Evolutionary conservation across 805 yeast species (phyloP), one percentile per base, ranked within the genome.

Genomic region (Ogataea chonburiensis): DNA sequence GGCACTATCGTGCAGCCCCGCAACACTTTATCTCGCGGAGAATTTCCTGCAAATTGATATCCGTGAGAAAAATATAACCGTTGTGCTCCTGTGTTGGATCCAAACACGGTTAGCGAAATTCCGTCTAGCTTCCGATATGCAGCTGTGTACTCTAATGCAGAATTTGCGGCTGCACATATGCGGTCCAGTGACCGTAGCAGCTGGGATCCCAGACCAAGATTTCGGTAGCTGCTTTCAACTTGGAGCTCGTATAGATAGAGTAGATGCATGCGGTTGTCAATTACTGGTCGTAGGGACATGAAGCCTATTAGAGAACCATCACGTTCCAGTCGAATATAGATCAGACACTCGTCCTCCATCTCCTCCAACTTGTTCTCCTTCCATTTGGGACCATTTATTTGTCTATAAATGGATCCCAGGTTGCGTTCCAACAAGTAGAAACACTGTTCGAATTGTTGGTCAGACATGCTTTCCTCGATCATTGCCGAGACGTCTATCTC

Each of bases 241-340:
- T 79, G 85, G 23, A 79, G 71, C 49, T 79, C 85, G 45, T 75
- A 79, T 7, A 79, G 58, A 45, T 77, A 79, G 7, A 78, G 38
- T 11, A 68, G 70, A 31, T 62, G 53, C 6, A 49, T 42, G 7
- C 55, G 67, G 18, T 61, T 58, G 32, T 73, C 77, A 7, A 43
- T 21, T 0, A 73, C 68, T n/a, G 71, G 35, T 44, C 66, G 65
- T 35, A 74, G 51, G 1, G 81, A 73, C 9, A 74, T 27, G 42
- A 77, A 76, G 1, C 69, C 77, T 2, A 57, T 52, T 1, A 68
- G 24, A 3, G 38, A 34, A 4, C 14, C 34, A 33, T 17, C 24
- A 14, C 40, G 24, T 4, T 18, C 8, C 23, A 71, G 60, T 46
- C 66, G 52, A 0, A 70, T 49, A 40, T 71, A 73, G 0, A 71